These are phyloP conservation scores for Epichloe hybrida DNA, from an alignment of 2,329 filamentous ascomycete species.

Conservation along the genomic window DNA sequence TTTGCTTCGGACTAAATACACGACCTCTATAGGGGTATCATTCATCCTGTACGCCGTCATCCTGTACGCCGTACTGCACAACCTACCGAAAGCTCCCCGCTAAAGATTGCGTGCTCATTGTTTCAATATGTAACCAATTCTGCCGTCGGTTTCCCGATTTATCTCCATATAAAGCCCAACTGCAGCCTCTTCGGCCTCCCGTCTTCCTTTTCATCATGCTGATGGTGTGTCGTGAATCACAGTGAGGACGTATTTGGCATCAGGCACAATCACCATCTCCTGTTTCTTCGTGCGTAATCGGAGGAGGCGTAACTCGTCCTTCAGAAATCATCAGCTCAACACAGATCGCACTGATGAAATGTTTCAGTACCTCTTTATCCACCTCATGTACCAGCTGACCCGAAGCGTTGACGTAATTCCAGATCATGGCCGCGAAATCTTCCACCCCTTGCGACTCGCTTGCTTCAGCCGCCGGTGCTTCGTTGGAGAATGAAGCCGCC, in stretches of 20 bases:
- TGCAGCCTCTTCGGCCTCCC: not conserved
- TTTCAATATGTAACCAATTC: not conserved
- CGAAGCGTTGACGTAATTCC: slow-evolving; percentile 58
- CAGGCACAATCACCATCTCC: slow-evolving; percentile 72
- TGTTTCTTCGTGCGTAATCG: slow-evolving; percentile 72
- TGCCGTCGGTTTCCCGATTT: not conserved
- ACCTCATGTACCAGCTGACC: slow-evolving; percentile 58
- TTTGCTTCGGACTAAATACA: not conserved
- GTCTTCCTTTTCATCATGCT: slow-evolving; percentile 28
- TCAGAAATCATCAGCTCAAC: slow-evolving; percentile 10
- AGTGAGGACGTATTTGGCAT: slow-evolving; percentile 64
- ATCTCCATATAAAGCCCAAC: not conserved
- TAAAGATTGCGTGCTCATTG: not conserved
- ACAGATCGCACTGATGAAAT: not conserved
- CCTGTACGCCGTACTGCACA: slow-evolving; percentile 4
- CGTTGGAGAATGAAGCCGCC: slow-evolving; percentile 32
- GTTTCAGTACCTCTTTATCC: slow-evolving; percentile 47
- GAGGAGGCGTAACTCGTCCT: slow-evolving; percentile 66
- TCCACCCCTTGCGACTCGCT: slow-evolving; percentile 47
- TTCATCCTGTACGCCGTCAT: slow-evolving; percentile 6
- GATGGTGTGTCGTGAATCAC: slow-evolving; percentile 72
- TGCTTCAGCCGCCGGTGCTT: slow-evolving; percentile 27
- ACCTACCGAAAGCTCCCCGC: not conserved
- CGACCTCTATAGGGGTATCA: slow-evolving; percentile 4
- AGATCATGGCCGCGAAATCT: slow-evolving; percentile 63